Conservation (phyloP, 2,329 filamentous ascomycete genomes). For the Calonectria leucothoes region DNA sequence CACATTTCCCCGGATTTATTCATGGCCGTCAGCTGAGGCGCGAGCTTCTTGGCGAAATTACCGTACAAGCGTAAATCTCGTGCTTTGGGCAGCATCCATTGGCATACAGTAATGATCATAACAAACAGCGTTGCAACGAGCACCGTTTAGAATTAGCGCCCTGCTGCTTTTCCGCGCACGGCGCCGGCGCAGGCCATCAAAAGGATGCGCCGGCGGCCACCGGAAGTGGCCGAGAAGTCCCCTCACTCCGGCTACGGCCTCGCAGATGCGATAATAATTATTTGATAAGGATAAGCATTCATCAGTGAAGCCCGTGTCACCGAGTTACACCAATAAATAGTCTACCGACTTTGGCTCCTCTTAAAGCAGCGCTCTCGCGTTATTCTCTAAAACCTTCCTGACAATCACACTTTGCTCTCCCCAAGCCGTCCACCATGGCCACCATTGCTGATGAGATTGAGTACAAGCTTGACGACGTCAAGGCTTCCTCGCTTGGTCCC, state of each 20-base stretch:
- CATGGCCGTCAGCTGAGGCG: not conserved
- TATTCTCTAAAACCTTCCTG: not conserved
- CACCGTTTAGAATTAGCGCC: not conserved
- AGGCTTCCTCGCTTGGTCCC: slow-evolving; percentile 60
- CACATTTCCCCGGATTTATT: not conserved
- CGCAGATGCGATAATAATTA: slow-evolving; percentile 19
- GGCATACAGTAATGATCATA: not conserved
- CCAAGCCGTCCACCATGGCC: slow-evolving; percentile 42
- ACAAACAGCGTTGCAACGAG: not conserved
- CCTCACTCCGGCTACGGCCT: slow-evolving; percentile 28
- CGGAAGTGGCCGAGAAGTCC: slow-evolving; percentile 48
- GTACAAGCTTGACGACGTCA: slow-evolving; percentile 68
- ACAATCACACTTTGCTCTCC: not conserved
- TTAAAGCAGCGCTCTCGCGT: slow-evolving; percentile 1
- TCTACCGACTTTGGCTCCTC: not conserved
- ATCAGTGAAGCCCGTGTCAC: not conserved
- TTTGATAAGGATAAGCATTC: slow-evolving; percentile 35
- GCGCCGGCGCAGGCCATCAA: slow-evolving; percentile 11
- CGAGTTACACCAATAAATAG: not conserved
- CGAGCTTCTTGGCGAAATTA: not conserved
- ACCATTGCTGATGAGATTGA: slow-evolving; percentile 58
- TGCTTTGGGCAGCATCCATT: not conserved
- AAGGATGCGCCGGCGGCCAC: slow-evolving; percentile 34
- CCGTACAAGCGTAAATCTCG: not conserved
- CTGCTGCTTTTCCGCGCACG: not conserved